These are phyloP conservation scores for Colletotrichum limetticola DNA, from an alignment of 2,329 filamentous ascomycete genomes.

Conservation along the genomic window DNA sequence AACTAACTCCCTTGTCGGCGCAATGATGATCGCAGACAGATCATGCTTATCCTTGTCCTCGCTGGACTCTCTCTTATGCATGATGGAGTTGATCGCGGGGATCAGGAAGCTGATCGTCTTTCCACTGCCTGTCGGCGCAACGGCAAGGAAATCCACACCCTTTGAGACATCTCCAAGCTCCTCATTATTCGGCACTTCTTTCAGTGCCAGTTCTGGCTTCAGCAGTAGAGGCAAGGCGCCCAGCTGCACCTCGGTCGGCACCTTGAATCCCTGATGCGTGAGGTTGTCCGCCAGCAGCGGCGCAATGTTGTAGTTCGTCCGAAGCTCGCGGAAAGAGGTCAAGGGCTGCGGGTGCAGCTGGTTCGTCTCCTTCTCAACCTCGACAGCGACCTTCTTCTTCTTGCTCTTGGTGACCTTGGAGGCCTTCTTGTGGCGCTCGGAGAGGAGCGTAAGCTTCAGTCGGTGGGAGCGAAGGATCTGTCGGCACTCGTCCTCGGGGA, in stretches of 20 bases:
- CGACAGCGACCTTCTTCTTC: slow-evolving; percentile 53
- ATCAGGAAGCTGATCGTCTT: slow-evolving; percentile 96
- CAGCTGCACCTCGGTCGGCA: slow-evolving; percentile 95
- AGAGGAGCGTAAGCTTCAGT: slow-evolving; percentile 84
- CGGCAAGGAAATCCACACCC: slow-evolving; percentile 80
- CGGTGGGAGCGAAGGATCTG: slow-evolving; percentile 82
- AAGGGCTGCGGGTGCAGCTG: slow-evolving; percentile 84
- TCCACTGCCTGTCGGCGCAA: slow-evolving; percentile 95
- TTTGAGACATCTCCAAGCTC: slow-evolving; percentile 43
- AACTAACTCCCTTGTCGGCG: slow-evolving; percentile 82
- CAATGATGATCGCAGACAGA: slow-evolving; percentile 76
- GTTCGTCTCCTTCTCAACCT: slow-evolving; percentile 64
- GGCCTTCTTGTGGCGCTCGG: slow-evolving; percentile 55
- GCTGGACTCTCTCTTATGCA: slow-evolving; percentile 64
- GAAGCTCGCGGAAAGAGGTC: slow-evolving; percentile 78
- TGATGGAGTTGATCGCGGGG: slow-evolving; percentile 82
- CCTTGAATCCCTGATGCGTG: slow-evolving; percentile 81
- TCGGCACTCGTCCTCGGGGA: slow-evolving; percentile 78
- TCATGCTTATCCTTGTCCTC: slow-evolving; percentile 53
- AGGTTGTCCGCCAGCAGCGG: slow-evolving; percentile 81
- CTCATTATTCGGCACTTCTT: slow-evolving; percentile 46
- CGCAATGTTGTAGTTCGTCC: slow-evolving; percentile 77
- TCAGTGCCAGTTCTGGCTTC: slow-evolving; percentile 61
- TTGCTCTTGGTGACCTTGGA: slow-evolving; percentile 65
- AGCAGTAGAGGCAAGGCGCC: slow-evolving; percentile 85